Evolutionary conservation across 345 rosid species (phyloP), one percentile per base, ranked within the genome.

Genomic region (Passiflora organensis): DNA sequence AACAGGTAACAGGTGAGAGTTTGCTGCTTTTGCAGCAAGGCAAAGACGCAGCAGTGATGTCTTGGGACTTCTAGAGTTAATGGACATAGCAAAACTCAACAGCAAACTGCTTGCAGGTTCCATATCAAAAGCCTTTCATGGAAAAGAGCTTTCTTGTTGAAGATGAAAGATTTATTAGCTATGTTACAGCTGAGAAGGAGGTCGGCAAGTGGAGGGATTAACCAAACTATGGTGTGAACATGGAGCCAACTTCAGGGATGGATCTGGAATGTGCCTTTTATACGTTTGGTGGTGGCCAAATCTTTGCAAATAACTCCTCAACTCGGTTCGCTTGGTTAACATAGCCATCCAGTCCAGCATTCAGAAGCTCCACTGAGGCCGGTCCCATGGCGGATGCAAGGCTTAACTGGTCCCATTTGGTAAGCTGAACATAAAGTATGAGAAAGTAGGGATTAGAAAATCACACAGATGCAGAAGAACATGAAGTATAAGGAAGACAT

Each of bases 281-380:
- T 48, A 84, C 91, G 63, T 93, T 89, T 37, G 95, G 99, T 32
- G 95, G 96, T 42, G 99, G 99, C 96, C 96, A 93, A 57, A 93
- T 89, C 87, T 93, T 88, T 16, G 80, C 82, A 2, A 89, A 81
- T 19, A 82, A 63, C 68, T 86, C 95, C 77, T 86, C 94, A 0
- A 82, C 85, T 15, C 89, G 86, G 68, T 69, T 86, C 0, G 81
- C 78, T 76, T 93, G 95, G 60, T 74, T 68, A n/a, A 67, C 69
- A 39, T 89, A 82, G 15, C 95, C 94, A 22, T 89, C 87, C 6
- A 89, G 76, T 25, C 99, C 96, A 53, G 79, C 82, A 52, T 76
- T 73, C 56, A 93, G 82, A 36, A 89, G 96, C 66, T 89, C 91
- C 50, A 86, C 89, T 0, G 91, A 79, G 58, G 99, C 91, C 55